These are phyloP conservation scores for Sugiyamaella americana DNA, from an alignment of 805 yeast genomes.

Conservation along the genomic window DNA sequence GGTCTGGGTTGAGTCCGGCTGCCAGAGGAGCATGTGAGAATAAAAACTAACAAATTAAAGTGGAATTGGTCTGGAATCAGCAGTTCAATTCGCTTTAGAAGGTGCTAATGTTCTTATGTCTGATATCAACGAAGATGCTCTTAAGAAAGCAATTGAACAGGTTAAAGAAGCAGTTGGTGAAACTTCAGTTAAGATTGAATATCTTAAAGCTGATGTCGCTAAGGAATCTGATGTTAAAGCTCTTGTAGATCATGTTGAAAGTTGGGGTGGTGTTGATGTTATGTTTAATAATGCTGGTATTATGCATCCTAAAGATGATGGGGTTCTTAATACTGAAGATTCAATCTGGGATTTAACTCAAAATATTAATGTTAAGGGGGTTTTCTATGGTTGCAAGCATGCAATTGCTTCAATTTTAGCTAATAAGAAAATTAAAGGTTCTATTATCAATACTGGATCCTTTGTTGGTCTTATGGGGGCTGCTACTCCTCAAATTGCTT, in stretches of 20 bases:
- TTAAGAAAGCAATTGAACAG: conserved; percentile 55
- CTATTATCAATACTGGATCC: conserved; percentile 36
- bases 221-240: conserved; percentile 31
- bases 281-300: conserved; percentile 90
- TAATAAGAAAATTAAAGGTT: conserved; percentile 26
- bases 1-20: background rate
- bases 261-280: conserved; percentile 74
- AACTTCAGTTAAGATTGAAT: conserved; percentile 48
- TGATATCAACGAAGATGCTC: conserved; percentile 46
- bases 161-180: conserved; percentile 70
- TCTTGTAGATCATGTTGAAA: conserved; percentile 46
- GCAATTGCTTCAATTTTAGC: conserved; percentile 31
- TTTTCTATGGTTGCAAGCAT: conserved; percentile 32
- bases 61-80: conserved; percentile 40
- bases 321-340: conserved; percentile 31
- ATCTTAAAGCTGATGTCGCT: conserved; percentile 28
- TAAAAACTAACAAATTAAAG: conserved; percentile 4
- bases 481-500: conserved; percentile 36
- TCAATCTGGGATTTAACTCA: conserved; percentile 34
- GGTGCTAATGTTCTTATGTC: conserved; percentile 88
- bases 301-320: conserved; percentile 30
- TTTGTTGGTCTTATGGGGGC: conserved; percentile 35
- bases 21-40: background rate
- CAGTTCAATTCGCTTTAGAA: conserved; percentile 70
- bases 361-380: conserved; percentile 35